Base-by-base conservation (phyloP, 176 grass and related monocot genomes). In the Panicum miliaceum region DNA sequence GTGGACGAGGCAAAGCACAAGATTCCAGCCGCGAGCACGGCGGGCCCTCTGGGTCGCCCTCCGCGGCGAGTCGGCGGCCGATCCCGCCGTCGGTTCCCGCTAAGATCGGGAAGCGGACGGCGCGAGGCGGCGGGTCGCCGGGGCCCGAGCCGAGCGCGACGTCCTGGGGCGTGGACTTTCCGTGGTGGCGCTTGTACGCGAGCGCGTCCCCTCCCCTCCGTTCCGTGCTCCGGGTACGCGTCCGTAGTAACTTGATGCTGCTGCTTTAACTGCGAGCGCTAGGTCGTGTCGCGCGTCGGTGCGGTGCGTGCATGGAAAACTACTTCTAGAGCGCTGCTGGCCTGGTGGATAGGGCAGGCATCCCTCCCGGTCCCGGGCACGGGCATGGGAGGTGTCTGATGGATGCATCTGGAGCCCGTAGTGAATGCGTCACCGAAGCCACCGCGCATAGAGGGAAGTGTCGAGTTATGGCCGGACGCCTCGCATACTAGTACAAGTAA, bases 31-130 rank as follows among this genome's bases (percentile, higher is more conserved):
- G 25, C 75, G 20, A 73, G 26, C 4, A 1, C 0, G 59, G 4
- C 10, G 1, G 59, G 14, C 25, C 47, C 61, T 60, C 50, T 25
- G 27, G 84, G 64, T 8, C 12, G 40, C 59, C 71, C 22, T 42
- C 22, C 19, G 23, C 68, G 42, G 43, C 69, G 52, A 3, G 51
- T 62, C 34, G 32, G 53, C 64, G 73, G 68, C 32, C 64, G 1
- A 22, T 65, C 78, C 56, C 12, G n/a, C 84, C 84, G 84, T 54
- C 57, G 4, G 16, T 54, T 79, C 25, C 32, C 16, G 57, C 76
- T 62, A 42, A 42, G 68, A 35, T 34, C 12, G 5, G 4, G 43
- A 43, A 63, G 6, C 19, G 34, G 16, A n/a, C 84, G 45, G 76
- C 73, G 32, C 10, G 7, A 6, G 82, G 18, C 36, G 47, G 72